Conservation (phyloP, 2,329 filamentous ascomycete species). For the Penicillium sp. region DNA sequence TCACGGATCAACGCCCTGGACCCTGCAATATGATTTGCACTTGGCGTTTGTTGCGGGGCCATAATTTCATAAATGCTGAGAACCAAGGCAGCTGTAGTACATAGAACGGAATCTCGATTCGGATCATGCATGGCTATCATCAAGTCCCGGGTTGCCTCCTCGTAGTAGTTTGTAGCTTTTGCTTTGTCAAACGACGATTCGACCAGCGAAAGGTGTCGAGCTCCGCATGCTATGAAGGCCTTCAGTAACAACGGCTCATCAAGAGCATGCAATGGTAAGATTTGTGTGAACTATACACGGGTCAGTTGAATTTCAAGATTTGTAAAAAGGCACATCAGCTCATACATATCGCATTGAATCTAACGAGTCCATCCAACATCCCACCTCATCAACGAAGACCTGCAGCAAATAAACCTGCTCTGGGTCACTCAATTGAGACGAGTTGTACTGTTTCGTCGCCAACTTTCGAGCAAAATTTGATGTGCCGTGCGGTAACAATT, state of each 20-base stretch:
- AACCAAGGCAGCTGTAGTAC: conserved; percentile 83
- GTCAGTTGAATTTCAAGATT: conserved; percentile 9
- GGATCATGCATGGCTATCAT: conserved; percentile 79
- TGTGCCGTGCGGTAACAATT: conserved; percentile 33
- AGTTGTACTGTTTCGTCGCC: conserved; percentile 49
- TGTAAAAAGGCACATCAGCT: conserved; percentile 15
- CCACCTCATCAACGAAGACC: conserved; percentile 87
- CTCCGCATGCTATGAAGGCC: conserved; percentile 85
- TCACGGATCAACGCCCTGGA: conserved; percentile 85
- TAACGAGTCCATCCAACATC: conserved; percentile 91
- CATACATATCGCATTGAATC: conserved; percentile 75
- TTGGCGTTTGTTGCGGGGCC: conserved; percentile 74
- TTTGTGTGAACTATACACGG: conserved; percentile 66
- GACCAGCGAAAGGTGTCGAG: conserved; percentile 74
- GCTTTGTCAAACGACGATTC: conserved; percentile 73
- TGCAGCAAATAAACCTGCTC: conserved; percentile 91
- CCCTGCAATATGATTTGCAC: conserved; percentile 89
- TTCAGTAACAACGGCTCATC: conserved; percentile 86
- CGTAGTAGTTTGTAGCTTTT: conserved; percentile 80
- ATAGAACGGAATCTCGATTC: conserved; percentile 79
- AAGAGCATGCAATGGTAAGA: conserved; percentile 81
- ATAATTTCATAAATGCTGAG: conserved; percentile 93
- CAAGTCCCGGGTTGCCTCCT: conserved; percentile 78
- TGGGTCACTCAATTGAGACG: conserved; percentile 69
- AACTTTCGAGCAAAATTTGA: conserved; percentile 44